Evolutionary conservation across 345 rosid genomes (phyloP).

Genomic region (Populus simonii): DNA sequence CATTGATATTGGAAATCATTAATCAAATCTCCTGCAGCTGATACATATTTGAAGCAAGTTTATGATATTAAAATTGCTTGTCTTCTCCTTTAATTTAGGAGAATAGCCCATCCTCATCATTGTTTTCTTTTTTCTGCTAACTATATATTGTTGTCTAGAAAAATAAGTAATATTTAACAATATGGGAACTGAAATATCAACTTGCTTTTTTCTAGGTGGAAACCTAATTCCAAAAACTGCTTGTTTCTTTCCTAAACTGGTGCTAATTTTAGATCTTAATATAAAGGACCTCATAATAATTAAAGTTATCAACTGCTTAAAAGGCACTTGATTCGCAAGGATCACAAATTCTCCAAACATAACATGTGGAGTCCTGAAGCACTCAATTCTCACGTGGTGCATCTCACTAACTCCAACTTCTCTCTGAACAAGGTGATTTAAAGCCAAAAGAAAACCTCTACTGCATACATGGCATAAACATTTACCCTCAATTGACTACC

Average conservation of each 20-base stretch:
- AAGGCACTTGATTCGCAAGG: neutral
- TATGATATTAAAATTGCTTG: neutral
- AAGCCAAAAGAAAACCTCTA: neutral
- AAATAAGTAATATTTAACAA: neutral
- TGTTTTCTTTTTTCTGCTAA: neutral
- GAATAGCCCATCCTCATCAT: neutral
- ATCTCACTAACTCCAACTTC: neutral
- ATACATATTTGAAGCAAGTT: neutral
- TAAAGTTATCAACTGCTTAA: neutral
- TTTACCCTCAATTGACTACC: neutral
- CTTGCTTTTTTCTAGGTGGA: neutral
- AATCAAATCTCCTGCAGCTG: neutral
- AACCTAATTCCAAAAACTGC: neutral
- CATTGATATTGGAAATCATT: too few relatives aligned
- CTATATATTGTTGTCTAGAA: neutral
- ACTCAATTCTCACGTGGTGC: neutral
- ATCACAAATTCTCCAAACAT: neutral
- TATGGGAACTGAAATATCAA: neutral
- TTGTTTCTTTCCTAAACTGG: neutral
- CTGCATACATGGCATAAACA: neutral
- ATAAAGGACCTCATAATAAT: neutral
- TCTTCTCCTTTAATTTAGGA: neutral
- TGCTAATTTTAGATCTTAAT: neutral
- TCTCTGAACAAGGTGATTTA: neutral
- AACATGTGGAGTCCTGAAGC: neutral